Conservation (phyloP, 164 flowering plant genomes). For the Kingdonia uniflora region DNA sequence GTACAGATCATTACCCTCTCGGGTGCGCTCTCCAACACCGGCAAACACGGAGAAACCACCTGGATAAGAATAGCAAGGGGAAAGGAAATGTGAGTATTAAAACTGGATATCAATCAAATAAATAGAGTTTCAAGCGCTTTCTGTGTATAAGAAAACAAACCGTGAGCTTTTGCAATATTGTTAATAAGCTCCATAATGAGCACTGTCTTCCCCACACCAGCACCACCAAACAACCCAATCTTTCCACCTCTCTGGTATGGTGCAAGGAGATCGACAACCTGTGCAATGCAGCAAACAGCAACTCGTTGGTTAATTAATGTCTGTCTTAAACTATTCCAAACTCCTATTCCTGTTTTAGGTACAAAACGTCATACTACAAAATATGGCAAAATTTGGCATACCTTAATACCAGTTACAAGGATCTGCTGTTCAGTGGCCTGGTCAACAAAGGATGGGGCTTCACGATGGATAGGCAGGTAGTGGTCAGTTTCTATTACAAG, state of each 20-base stretch:
- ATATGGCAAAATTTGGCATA: constrained; percentile 7
- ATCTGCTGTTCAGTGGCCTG: constrained; percentile 92
- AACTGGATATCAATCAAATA: not conserved
- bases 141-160: constrained; percentile 17
- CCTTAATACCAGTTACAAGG: constrained; percentile 95
- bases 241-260: constrained; percentile 36
- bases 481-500: constrained; percentile 67
- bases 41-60: constrained; percentile 96
- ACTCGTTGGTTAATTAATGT: too few species aligned
- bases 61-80: constrained; percentile 7
- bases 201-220: constrained; percentile 33
- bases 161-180: constrained; percentile 93
- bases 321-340: too few species aligned
- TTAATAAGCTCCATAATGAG: constrained; percentile 94
- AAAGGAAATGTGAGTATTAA: constrained; percentile 1
- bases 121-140: not conserved
- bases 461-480: constrained; percentile 84
- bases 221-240: constrained; percentile 32
- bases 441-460: constrained; percentile 92
- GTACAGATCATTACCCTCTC: constrained; percentile 91
- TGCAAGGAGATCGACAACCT: constrained; percentile 38
- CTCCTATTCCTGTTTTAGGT: too few species aligned
- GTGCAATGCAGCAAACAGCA: not conserved
- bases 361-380: too few species aligned
- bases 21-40: constrained; percentile 89